Conservation (phyloP, 371 early-diverging fungal species). For the Rhizomucor pusillus region DNA sequence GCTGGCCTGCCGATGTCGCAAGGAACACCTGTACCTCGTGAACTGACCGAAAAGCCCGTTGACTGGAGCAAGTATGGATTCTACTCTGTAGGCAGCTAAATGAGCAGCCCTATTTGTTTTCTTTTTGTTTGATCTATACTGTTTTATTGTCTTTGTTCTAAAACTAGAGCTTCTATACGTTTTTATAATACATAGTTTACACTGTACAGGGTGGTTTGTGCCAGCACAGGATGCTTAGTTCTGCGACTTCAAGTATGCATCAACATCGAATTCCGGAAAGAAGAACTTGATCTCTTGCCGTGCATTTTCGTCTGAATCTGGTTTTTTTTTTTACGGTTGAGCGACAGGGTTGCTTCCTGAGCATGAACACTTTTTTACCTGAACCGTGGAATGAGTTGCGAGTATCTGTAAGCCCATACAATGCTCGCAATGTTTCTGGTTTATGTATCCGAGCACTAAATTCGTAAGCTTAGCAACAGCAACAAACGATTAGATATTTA, state of each 20-base stretch:
- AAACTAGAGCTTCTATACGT: too few species aligned
- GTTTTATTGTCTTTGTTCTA: too few species aligned
- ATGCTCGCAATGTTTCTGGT: slow-evolving; percentile 64
- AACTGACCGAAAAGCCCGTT: not conserved
- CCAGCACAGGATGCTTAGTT: too few species aligned
- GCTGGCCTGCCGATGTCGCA: too few species aligned
- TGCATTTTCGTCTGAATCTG: slow-evolving; percentile 63
- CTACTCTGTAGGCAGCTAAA: slow-evolving; percentile 7
- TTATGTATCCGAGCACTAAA: slow-evolving; percentile 60
- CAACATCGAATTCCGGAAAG: slow-evolving; percentile 50
- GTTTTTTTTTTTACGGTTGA: not conserved
- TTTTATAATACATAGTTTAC: too few species aligned
- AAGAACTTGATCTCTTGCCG: slow-evolving; percentile 56
- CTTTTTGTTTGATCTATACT: too few species aligned
- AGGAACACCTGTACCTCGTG: not conserved
- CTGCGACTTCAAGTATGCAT: slow-evolving; percentile 5
- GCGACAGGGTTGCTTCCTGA: not conserved
- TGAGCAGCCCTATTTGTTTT: too few species aligned
- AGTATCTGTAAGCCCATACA: slow-evolving; percentile 79
- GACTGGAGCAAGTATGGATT: slow-evolving; percentile 9
- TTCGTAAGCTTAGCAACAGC: not conserved
- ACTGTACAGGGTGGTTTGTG: too few species aligned
- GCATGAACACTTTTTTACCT: slow-evolving; percentile 41
- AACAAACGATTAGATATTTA: slow-evolving; percentile 2
- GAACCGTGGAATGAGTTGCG: slow-evolving; percentile 83